Evolutionary conservation across 2,329 filamentous ascomycete species (phyloP), one percentile per base, ranked within the genome.

Genomic region (Phymatotrichopsis omnivora): DNA sequence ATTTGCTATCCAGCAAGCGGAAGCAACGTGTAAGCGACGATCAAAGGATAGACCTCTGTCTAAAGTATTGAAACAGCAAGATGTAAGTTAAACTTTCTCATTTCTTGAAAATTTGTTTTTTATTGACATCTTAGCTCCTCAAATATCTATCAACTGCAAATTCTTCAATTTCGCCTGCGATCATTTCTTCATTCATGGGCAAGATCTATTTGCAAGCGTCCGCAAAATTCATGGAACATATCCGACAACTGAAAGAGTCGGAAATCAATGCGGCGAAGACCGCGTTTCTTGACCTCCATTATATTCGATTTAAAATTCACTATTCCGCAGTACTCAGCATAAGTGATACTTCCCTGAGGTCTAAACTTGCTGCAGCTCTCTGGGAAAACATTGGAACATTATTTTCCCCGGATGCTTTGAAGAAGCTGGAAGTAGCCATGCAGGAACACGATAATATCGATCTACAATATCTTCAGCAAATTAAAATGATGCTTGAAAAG

Each of bases 221-320:
- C 4, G 17, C 28, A 12, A 36, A 23, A 22, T 54, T 53, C 29
- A 47, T 37, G 16, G 28, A 23, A n/a, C 47, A 40, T 29, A 37
- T 53, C 17, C 31, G 29, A 23, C 22, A 44, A 25, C 33, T 54
- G 20, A 45, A 33, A 20, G 42, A 43, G 17, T 30, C 20, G 16
- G 39, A 38, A 17, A 36, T 33, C 30, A 39, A 12, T 27, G 27
- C 33, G 11, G 31, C 47, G n/a, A 47, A 42, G 33, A 27, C 12
- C 14, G 24, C 34, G 36, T 54, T 54, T 33, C 16, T 45, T 2
- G 46, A 53, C 20, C 53, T 48, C 31, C 49, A 40, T 27, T 46
- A 47, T 42, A 20, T 41, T 14, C 46, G 52, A 24, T 54, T 53
- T 34, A 30, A 32, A 14, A 33, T 54, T 25, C 43, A 54, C 27